A percentile compares a stretch with the other conserved stretches of the same genome.
Conservation (phyloP, 805 yeast genomes). For the Metschnikowia rubicola region DNA sequence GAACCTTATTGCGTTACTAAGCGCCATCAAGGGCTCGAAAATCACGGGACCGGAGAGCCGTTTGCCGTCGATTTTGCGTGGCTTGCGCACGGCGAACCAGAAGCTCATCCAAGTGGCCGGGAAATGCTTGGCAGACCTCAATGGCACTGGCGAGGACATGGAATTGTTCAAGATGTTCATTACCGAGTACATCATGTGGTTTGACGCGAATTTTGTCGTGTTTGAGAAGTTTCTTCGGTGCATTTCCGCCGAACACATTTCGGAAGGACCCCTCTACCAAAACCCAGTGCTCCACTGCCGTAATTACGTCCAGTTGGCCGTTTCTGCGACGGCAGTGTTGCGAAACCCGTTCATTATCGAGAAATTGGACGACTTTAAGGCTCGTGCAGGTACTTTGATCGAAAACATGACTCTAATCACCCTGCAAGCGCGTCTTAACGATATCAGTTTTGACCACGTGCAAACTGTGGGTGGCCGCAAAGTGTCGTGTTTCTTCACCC, state of each 20-base stretch:
- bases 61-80: conserved; percentile 34
- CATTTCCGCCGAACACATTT: conserved; percentile 14
- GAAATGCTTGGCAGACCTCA: conserved; percentile 13
- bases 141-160: conserved; percentile 9
- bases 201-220: conserved; percentile 32
- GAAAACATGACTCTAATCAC: conserved; percentile 12
- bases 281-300: conserved; percentile 32
- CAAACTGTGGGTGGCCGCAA: conserved; percentile 25
- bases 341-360: conserved; percentile 41
- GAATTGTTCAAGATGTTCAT: conserved; percentile 34
- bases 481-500: conserved; percentile 39
- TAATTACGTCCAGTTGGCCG: conserved; percentile 29
- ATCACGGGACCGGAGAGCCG: conserved; percentile 19
- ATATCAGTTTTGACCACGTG: conserved; percentile 35
- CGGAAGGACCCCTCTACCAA: conserved; percentile 20
- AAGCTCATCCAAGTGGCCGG: conserved; percentile 24
- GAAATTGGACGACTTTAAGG: conserved; percentile 20
- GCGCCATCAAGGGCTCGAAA: conserved; percentile 30
- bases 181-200: conserved; percentile 39
- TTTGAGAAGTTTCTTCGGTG: conserved; percentile 30
- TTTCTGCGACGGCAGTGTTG: conserved; percentile 18
- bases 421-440: conserved; percentile 23
- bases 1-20: conserved; percentile 34
- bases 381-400: conserved; percentile 18
- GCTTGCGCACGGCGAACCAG: conserved; percentile 38